Base-by-base conservation (phyloP, 1,284 basidiomycete genomes). In the Chondrostereum purpureum region DNA sequence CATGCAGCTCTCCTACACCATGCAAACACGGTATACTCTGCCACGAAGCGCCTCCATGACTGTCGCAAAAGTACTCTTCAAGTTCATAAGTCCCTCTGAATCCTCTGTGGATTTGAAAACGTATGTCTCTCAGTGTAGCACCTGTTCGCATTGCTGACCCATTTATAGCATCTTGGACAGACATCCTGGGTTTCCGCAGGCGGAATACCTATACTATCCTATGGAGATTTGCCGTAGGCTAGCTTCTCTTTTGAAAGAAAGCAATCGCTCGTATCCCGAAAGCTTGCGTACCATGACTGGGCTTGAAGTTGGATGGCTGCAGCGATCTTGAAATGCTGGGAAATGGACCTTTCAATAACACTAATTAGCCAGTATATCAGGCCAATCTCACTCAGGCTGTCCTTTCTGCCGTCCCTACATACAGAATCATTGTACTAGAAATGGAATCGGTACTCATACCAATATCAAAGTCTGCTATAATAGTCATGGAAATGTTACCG, bases 111-210 rank as follows among this genome's bases (percentile, higher is more conserved):
- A 84, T 53, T 58, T 85, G 14, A 74, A 75, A 51, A 70, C 62
- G 83, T 85, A 49, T 49, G 74, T 65, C n/a, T 14, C 37, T 22
- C 14, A 18, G 13, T 39, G 1, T 5, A 18, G 21, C 12, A 21
- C 49, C 34, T 45, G 17, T 42, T 18, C 33, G 38, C 22, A 39
- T 6, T 33, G 44, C 47, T 50, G 50, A 22, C 46, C n/a, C 39
- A 23, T 34, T 20, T 53, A 43, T 43, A 84, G 81, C 24, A 67
- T 81, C 23, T 54, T 85, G 47, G 67, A 76, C 51, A 78, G 71
- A 52, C 83, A 86, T 61, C 86, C 85, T 21, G 84, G 83, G 14
- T 89, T 90, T 61, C 80, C 84, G 8, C 85, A 88, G 61, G 84
- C 87, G n/a, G 88, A 91, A 61, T 78, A 83, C 53, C 67, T 90